Base-by-base conservation (phyloP, 805 yeast genomes). In the Candida peoriensis region DNA sequence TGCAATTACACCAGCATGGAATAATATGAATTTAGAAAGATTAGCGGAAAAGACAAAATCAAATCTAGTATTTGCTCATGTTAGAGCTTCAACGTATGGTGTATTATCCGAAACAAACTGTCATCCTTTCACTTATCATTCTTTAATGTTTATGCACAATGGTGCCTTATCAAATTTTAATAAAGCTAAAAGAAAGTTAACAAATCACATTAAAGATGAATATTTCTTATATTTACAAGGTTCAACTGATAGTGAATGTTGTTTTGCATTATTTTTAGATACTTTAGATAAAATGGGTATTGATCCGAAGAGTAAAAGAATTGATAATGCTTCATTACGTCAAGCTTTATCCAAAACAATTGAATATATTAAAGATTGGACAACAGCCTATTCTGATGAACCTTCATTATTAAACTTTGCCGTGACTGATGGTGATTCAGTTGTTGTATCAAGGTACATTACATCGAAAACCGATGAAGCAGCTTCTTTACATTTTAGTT, bases 1-100 rank as follows among this genome's bases (percentile, higher is more conserved):
- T 48, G 97, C 97, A 10, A 93, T 89, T 31, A 93, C 98, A 0
- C 98, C 98, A 0, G 95, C 96, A 1, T 93, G 98, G 98, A 93
- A 93, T 62, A 93, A 93, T 58, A 76, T 84, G 52, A 93, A 93
- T 52, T 64, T 93, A 37, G 90, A 86, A 39, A 76, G 88, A 24
- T 64, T 93, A 20, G 85, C 96, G 0, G 86, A 78, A 51, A 87
- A 90, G 64, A 93, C 98, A 3, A 78, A 83, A 54, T 81, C 95
- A 1, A 68, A 71, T 33, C 62, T 89, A 32, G 86, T 90, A 2
- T 93, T 93, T 65, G 98, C 95, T 3, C 98, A 93, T 58, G 97
- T 93, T 2, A 61, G 98, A 42, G 97, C 98, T 0, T 84, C 95
- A 0, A 93, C 98, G 0, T 86, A 94, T 43, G 98, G 98, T 30